Evolutionary conservation across 2,329 filamentous ascomycete species (phyloP), one percentile per base, ranked within the genome.

Genomic region (Arthrobotrys sinensis): DNA sequence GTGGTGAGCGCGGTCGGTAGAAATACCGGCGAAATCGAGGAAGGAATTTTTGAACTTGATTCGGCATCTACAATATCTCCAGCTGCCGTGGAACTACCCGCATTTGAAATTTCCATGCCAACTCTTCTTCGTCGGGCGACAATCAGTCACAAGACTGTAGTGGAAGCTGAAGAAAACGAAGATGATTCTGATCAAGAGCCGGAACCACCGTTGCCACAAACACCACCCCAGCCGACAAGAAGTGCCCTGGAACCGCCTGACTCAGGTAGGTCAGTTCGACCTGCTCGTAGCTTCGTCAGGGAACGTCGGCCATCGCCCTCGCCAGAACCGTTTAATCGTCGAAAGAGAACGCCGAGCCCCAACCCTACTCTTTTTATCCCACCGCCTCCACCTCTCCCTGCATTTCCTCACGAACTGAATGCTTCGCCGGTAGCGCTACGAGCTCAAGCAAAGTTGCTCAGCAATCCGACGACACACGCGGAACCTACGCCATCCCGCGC

Each of bases 31-130:
- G 67, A 72, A 14, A 48, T 64, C 4, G 67, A 67, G 14, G 75
- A 78, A 12, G 75, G 75, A 3, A 16, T 78, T 14, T 78, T 78
- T 40, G 75, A 78, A 38, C 67, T 78, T 4, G 75, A 78, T 36
- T 72, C 75, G 14, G 34, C 43, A 11, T 67, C 45, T 1, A 43
- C 6, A n/a, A 12, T 43, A 24, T 43, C 45, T 12, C 14, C 48
- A n/a, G 43, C 53, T 55, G 28, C 62, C 10, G 75, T 78, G 14
- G 75, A 78, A 46, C 53, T 78, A 6, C 75, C 75, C 10, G 57
- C 75, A 4, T 78, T 78, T 19, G 75, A 78, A 43, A 72, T 78
- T 12, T 78, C 75, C 2, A 78, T 78, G 75, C 75, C 75, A 0
- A 78, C 75, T 12, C 46, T 78, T 1, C 62, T 78, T 11, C 75